phyloP scores from a whole-genome alignment of 805 yeast species.

The Candida schatavii region DNA sequence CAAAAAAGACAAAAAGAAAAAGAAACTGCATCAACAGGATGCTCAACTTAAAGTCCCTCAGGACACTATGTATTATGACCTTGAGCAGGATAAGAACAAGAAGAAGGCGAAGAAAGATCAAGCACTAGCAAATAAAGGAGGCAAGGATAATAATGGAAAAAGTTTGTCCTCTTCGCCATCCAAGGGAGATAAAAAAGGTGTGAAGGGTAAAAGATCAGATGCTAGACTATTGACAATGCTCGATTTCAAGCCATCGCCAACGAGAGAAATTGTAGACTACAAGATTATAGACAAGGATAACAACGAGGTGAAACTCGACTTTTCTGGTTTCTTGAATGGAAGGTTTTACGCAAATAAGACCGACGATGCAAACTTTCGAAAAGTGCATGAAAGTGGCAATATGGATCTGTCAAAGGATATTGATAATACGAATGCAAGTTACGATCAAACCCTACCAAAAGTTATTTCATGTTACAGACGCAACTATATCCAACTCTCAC shows the following conservation, averaged over 20 bases:
- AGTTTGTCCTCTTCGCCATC: no score
- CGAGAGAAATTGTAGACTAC: slow-evolving; percentile 13
- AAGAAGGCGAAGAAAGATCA: neutral
- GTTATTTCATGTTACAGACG: slow-evolving; percentile 47
- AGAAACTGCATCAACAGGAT: neutral
- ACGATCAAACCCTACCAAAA: slow-evolving; percentile 17
- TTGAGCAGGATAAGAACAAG: neutral
- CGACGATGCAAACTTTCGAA: slow-evolving; percentile 34
- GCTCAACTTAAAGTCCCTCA: neutral
- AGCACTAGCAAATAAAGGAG: neutral
- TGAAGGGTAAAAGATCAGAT: neutral
- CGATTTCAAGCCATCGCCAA: slow-evolving; percentile 21
- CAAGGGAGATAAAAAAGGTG: neutral
- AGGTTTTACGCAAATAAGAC: slow-evolving; percentile 39
- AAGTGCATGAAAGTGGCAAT: slow-evolving; percentile 5
- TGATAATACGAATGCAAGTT: neutral
- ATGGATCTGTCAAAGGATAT: neutral
- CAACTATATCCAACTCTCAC: slow-evolving; percentile 36
- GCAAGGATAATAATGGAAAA: neutral
- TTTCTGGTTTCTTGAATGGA: slow-evolving; percentile 41
- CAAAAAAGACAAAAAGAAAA: neutral
- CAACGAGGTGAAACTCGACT: slow-evolving; percentile 21
- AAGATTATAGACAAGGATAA: slow-evolving; percentile 29
- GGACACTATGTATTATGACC: neutral
- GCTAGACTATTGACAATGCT: slow-evolving; percentile 18